Evolutionary conservation across 768 basidiomycete species (phyloP), one percentile per base, ranked within the genome.

Genomic region (Candolleomyces aberdarensis): DNA sequence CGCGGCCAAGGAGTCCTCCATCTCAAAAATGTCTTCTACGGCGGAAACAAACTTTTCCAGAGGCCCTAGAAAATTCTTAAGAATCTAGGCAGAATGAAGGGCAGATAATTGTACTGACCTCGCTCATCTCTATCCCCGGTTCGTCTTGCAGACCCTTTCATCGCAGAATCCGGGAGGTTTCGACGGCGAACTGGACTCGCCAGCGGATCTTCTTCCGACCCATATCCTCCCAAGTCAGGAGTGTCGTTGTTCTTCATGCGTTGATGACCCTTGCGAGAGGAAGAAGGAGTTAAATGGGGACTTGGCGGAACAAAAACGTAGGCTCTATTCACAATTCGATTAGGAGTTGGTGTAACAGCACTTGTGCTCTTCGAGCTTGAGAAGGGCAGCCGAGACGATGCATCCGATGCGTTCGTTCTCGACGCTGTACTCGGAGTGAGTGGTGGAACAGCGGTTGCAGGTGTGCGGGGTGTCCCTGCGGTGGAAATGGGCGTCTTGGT

Each of bases 21-120:
- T 91, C 67, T 94, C 91, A 65, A 96, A 91, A 15, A 97, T 82
- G 57, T 96, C 94, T 64, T 94, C 92, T 0, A 96, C 76, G 17
- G 93, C 74, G 2, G 85, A 84, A 0, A 77, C 78, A 10, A 98
- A 78, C 70, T 91, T 96, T 67, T 95, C 89, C 4, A 91, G 72
- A 0, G 90, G 88, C 1, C 74, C 89, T 88, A 51, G 14, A 32
- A 13, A 43, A 43, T 13, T 11, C 11, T 13, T n/a, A 43, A 43
- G 11, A 5, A 43, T 43, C 41, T 13, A 43, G n/a, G 11, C 41
- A n/a, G 41, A 13, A 11, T 43, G 17, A 43, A 11, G 41, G 3
- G 13, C 41, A 43, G n/a, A n/a, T 43, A 1, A 43, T 3, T 43
- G 41, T 20, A 72, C 73, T 50, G 61, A 90, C 89, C 85, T 75